Evolutionary conservation across 306 rosid species (phyloP).

Genomic region (Quercus parvula): DNA sequence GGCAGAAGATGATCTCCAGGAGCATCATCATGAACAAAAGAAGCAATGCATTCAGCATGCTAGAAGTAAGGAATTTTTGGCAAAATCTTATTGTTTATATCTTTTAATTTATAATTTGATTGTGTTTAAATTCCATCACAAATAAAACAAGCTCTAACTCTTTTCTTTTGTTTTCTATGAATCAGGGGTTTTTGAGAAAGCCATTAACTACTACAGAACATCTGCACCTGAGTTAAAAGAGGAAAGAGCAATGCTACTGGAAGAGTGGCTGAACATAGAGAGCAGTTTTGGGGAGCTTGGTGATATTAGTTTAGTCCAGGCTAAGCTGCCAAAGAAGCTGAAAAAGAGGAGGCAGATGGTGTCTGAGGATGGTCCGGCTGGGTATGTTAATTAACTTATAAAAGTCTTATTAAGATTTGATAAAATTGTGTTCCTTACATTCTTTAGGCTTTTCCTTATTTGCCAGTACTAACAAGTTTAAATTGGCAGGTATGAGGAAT

Average conservation of each 20-base stretch:
- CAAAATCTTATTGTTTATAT: slow-evolving; percentile 11
- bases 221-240: slow-evolving; percentile 92
- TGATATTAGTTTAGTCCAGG: slow-evolving; percentile 68
- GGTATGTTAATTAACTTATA: slow-evolving; percentile 44
- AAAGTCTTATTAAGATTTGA: background rate
- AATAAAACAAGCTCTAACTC: background rate
- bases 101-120: background rate
- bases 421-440: background rate
- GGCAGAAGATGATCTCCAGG: slow-evolving; percentile 20
- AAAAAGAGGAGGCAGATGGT: slow-evolving; percentile 74
- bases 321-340: slow-evolving; percentile 90
- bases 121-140: slow-evolving; percentile 3
- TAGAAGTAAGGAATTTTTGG: slow-evolving; percentile 57
- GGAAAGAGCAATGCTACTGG: slow-evolving; percentile 90
- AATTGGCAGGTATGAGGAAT: slow-evolving; percentile 73
- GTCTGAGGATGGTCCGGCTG: slow-evolving; percentile 77
- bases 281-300: slow-evolving; percentile 67
- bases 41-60: slow-evolving; percentile 58
- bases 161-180: slow-evolving; percentile 1
- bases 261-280: slow-evolving; percentile 90
- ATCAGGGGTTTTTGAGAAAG: slow-evolving; percentile 86
- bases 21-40: slow-evolving; percentile 37
- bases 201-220: slow-evolving; percentile 68
- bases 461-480: slow-evolving; percentile 19
- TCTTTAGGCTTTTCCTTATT: background rate